phyloP scores from a whole-genome alignment of 1,139 yeast species.

The Candida tetrigidarum region DNA sequence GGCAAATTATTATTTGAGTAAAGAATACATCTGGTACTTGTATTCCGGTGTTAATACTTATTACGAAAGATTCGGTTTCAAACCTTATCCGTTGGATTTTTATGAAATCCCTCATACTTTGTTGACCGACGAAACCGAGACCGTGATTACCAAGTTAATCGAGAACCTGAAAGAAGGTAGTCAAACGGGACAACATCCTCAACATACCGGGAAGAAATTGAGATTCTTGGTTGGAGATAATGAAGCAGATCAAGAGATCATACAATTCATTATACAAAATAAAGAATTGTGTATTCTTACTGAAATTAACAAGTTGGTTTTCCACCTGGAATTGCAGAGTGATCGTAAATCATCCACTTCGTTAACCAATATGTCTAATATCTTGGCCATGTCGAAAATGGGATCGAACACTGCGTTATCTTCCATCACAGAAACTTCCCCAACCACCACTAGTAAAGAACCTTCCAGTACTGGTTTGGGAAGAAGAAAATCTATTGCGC shows the following conservation, averaged over 20 bases:
- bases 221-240: slow-evolving; percentile 30
- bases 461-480: not conserved
- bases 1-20: slow-evolving; percentile 41
- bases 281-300: slow-evolving; percentile 43
- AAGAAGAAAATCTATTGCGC: slow-evolving; percentile 34
- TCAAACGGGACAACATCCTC: slow-evolving; percentile 6
- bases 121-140: slow-evolving; percentile 23
- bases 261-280: slow-evolving; percentile 36
- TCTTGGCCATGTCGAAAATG: slow-evolving; percentile 28
- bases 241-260: slow-evolving; percentile 34
- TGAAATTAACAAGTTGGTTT: slow-evolving; percentile 39
- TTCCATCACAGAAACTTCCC: slow-evolving; percentile 21
- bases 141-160: slow-evolving; percentile 27
- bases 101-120: slow-evolving; percentile 35
- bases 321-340: slow-evolving; percentile 40
- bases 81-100: slow-evolving; percentile 39
- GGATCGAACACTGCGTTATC: slow-evolving; percentile 30
- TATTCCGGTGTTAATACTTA: slow-evolving; percentile 40
- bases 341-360: slow-evolving; percentile 40
- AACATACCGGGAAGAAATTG: slow-evolving; percentile 32
- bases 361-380: slow-evolving; percentile 33
- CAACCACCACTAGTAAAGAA: no score
- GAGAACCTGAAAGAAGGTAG: slow-evolving; percentile 15
- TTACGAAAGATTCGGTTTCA: slow-evolving; percentile 45
- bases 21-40: slow-evolving; percentile 43